Evolutionary conservation across 2,329 filamentous ascomycete species (phyloP).

Genomic region (Neopestalotiopsis clavispora): DNA sequence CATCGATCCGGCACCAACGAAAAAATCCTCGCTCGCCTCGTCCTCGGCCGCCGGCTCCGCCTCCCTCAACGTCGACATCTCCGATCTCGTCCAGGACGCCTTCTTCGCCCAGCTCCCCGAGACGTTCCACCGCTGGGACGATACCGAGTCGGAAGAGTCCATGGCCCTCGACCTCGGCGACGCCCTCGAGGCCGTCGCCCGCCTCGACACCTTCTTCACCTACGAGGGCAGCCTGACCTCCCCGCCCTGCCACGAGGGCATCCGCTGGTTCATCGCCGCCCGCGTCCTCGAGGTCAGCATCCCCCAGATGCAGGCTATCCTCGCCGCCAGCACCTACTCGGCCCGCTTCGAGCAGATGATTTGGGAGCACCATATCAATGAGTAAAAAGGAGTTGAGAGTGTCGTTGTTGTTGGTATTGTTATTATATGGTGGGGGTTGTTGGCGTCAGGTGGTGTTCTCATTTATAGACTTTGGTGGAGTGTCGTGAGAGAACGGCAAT

Average conservation of each 20-base stretch:
- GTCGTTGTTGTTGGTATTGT: too few relatives aligned
- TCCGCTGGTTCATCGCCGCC: slow-evolving; percentile 43
- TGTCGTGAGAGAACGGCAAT: too few relatives aligned
- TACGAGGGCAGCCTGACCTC: slow-evolving; percentile 52
- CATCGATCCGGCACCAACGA: slow-evolving; percentile 40
- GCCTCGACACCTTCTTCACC: slow-evolving; percentile 52
- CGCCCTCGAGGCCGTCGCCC: slow-evolving; percentile 41
- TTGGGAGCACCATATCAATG: slow-evolving; percentile 51
- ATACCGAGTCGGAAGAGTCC: slow-evolving; percentile 22
- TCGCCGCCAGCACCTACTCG: slow-evolving; percentile 48
- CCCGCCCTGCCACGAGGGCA: slow-evolving; percentile 51
- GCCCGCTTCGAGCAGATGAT: slow-evolving; percentile 49
- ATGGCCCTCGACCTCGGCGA: slow-evolving; percentile 34
- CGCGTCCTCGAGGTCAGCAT: slow-evolving; percentile 43
- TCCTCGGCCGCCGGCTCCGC: background rate
- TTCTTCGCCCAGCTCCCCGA: slow-evolving; percentile 36
- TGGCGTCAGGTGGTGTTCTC: too few relatives aligned
- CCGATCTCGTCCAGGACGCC: slow-evolving; percentile 36
- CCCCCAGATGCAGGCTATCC: slow-evolving; percentile 51
- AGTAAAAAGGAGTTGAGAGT: background rate
- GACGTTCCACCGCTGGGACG: background rate
- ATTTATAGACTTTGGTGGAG: too few relatives aligned
- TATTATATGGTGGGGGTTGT: too few relatives aligned
- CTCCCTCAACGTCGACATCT: background rate
- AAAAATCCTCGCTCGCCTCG: background rate